Evolutionary conservation across 306 rosid genomes (phyloP).

Genomic region (Myrica gale): DNA sequence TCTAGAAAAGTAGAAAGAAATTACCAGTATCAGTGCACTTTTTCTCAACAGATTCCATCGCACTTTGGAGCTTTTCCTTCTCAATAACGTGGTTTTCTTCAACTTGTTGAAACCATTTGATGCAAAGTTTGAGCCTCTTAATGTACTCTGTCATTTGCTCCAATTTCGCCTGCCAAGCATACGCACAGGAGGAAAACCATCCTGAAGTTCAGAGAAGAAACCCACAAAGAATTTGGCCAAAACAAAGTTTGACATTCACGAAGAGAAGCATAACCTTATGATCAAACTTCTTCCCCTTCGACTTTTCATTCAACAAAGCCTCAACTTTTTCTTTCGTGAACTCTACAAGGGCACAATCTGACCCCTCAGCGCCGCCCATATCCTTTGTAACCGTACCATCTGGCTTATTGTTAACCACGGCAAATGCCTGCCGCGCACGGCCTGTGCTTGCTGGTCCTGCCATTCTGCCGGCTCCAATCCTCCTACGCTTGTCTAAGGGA

Average conservation of each 20-base stretch:
- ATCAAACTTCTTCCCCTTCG: slow-evolving; percentile 56
- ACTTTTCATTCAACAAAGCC: slow-evolving; percentile 61
- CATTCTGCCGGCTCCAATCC: slow-evolving; percentile 50
- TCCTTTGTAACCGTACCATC: slow-evolving; percentile 41
- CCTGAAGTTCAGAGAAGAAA: slow-evolving; percentile 1
- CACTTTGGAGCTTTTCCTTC: slow-evolving; percentile 58
- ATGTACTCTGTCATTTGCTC: slow-evolving; percentile 55
- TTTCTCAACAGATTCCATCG: slow-evolving; percentile 57
- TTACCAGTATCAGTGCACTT: slow-evolving; percentile 70
- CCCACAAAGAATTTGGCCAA: background rate
- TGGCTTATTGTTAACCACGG: slow-evolving; percentile 37
- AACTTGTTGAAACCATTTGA: slow-evolving; percentile 58
- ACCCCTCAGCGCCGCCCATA: slow-evolving; percentile 33
- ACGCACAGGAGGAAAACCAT: background rate
- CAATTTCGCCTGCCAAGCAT: slow-evolving; percentile 51
- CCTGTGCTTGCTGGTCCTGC: slow-evolving; percentile 43
- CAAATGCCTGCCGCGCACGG: slow-evolving; percentile 48
- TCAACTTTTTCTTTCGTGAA: slow-evolving; percentile 73
- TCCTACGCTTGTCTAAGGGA: slow-evolving; percentile 57
- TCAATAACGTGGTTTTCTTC: slow-evolving; percentile 59
- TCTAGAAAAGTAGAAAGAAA: background rate
- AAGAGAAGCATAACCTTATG: slow-evolving; percentile 50
- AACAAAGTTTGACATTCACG: background rate
- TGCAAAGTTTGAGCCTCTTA: slow-evolving; percentile 67
- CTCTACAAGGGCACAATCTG: slow-evolving; percentile 42